Evolutionary conservation across 345 rosid species (phyloP), one percentile per base, ranked within the genome.

Genomic region (Citrus cavaleriei): DNA sequence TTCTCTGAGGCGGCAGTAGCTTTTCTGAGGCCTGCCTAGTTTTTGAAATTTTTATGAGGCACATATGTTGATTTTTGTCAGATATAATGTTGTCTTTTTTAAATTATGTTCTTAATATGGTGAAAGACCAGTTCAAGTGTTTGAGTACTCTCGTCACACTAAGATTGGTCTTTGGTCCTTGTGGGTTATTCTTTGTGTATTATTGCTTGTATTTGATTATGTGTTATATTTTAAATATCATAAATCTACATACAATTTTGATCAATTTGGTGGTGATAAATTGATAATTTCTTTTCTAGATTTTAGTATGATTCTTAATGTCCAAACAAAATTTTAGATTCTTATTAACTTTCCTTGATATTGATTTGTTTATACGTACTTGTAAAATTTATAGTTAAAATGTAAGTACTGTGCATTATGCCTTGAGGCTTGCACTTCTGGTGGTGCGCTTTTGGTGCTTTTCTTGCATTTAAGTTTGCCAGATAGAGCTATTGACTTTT

Each of bases 31-130:
- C n/a, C 28, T 70, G 54, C 55, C 28, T 24, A 10, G 18, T 3
- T 46, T 46, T 46, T 46, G 51, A 46, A 46, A 46, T 12, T 21
- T n/a, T 38, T 27, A 64, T 59, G 32, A 10, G 70, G 62, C 3
- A 58, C 65, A 72, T 34, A 10, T 72, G 37, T 14, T 60, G 57
- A 25, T 73, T 73, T 73, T 40, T 40, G 28, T 46, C 3, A n/a
- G 10, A 25, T 42, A 42, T 42, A 24, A 14, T 37, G 59, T 74
- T 61, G 28, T 61, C 28, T 40, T 27, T 12, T 74, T 61, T 38
- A 42, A 61, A 18, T 27, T 74, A 25, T 74, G 37, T 40, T 62
- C 70, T 75, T 75, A 75, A 27, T 75, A 21, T 75, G 78, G 64
- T 25, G 77, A 40, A 38, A 51, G 68, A 25, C 55, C 35, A 60